A percentile compares a stretch with the other conserved stretches of the same genome.
Evolutionary conservation across 2,329 filamentous ascomycete species (phyloP).

Genomic region (Graphilbum sp.): DNA sequence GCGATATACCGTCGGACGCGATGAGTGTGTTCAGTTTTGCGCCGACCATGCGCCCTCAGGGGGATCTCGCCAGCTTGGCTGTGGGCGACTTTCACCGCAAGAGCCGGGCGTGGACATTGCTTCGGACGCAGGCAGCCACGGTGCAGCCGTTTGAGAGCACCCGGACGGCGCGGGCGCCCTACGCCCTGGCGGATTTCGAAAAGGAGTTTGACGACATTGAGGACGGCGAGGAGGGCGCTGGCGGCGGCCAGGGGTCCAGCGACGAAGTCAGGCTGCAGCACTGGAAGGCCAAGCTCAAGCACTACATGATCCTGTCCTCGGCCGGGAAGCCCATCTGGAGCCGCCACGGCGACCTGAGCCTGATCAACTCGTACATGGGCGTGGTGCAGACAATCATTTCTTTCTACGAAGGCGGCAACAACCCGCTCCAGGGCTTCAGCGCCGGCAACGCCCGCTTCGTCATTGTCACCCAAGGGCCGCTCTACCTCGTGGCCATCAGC

Average conservation of each 20-base stretch:
- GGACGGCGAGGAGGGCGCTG: slow-evolving; percentile 26
- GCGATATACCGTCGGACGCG: slow-evolving; percentile 44
- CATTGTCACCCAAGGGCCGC: slow-evolving; percentile 64
- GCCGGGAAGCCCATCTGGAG: slow-evolving; percentile 97
- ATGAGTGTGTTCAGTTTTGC: slow-evolving; percentile 52
- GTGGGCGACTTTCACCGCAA: slow-evolving; percentile 51
- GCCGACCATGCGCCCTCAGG: slow-evolving; percentile 43
- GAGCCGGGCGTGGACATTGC: slow-evolving; percentile 51
- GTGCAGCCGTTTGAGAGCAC: slow-evolving; percentile 44
- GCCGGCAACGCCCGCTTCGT: slow-evolving; percentile 81
- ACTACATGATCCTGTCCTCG: slow-evolving; percentile 90
- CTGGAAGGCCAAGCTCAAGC: slow-evolving; percentile 90
- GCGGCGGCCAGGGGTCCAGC: slow-evolving; percentile 19
- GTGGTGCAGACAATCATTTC: slow-evolving; percentile 96
- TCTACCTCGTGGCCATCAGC: slow-evolving; percentile 90
- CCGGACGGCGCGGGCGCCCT: slow-evolving; percentile 24
- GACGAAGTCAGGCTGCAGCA: slow-evolving; percentile 46
- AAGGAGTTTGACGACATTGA: slow-evolving; percentile 66
- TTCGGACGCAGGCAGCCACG: slow-evolving; percentile 44
- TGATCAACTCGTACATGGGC: slow-evolving; percentile 89
- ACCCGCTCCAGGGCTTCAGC: slow-evolving; percentile 67
- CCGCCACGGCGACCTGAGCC: slow-evolving; percentile 73
- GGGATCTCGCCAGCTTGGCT: slow-evolving; percentile 70
- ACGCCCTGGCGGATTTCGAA: slow-evolving; percentile 49
- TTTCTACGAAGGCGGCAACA: slow-evolving; percentile 71